Conservation (phyloP, 2,329 filamentous ascomycete species). For the Leptoxyphium fumago region DNA sequence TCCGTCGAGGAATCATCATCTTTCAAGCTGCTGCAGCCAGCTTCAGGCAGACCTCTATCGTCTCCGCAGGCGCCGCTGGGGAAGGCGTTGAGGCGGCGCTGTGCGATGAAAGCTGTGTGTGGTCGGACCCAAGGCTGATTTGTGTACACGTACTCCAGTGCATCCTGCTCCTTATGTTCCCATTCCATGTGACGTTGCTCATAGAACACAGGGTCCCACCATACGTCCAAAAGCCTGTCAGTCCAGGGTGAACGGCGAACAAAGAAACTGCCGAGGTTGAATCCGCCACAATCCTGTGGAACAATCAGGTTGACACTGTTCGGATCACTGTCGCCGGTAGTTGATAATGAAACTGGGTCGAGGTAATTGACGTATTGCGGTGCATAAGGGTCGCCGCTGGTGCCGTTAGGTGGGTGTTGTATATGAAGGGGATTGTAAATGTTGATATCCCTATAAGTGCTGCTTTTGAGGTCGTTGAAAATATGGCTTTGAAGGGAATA, state of each 20-base stretch:
- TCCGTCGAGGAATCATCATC: slow-evolving; percentile 4
- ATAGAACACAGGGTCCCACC: slow-evolving; percentile 97
- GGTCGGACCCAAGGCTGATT: slow-evolving; percentile 87
- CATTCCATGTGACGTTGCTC: slow-evolving; percentile 98
- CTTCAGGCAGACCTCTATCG: slow-evolving; percentile 51
- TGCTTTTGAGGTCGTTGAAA: slow-evolving; percentile 60
- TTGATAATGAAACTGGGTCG: slow-evolving; percentile 56
- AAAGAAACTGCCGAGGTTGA: slow-evolving; percentile 95
- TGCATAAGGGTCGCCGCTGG: slow-evolving; percentile 25
- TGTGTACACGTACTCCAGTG: slow-evolving; percentile 78
- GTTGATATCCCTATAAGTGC: slow-evolving; percentile 91
- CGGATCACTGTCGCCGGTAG: slow-evolving; percentile 59
- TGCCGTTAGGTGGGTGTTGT: slow-evolving; percentile 54
- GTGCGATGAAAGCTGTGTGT: slow-evolving; percentile 75
- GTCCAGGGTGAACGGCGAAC: slow-evolving; percentile 75
- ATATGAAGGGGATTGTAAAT: slow-evolving; percentile 91
- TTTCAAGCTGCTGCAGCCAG: slow-evolving; percentile 13
- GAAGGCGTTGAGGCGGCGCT: slow-evolving; percentile 90
- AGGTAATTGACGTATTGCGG: slow-evolving; percentile 43
- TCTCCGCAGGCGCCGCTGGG: slow-evolving; percentile 78
- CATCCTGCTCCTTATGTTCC: slow-evolving; percentile 98
- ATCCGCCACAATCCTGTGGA: slow-evolving; percentile 86
- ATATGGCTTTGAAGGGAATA: slow-evolving; percentile 83
- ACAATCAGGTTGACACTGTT: slow-evolving; percentile 77
- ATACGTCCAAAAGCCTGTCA: slow-evolving; percentile 80